Percentiles rank a stretch among this genome's conserved stretches.
These are phyloP conservation scores for Juglanconis oblonga DNA, from an alignment of 2,329 filamentous ascomycete genomes.

Conservation along the genomic window DNA sequence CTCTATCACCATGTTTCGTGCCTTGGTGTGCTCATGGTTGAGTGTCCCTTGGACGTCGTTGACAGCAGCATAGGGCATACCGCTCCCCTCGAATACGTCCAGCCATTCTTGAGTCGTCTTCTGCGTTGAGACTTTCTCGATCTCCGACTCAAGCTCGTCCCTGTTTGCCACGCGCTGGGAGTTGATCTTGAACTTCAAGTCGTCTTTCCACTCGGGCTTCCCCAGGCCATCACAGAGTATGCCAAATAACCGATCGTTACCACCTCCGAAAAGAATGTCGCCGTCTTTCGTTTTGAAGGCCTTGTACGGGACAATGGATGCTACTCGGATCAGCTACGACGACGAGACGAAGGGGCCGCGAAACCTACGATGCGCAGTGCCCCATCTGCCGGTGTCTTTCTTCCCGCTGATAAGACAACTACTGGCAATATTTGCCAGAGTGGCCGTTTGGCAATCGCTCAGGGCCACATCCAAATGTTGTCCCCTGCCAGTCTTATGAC, in stretches of 20 bases:
- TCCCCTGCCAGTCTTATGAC: conserved; percentile 71
- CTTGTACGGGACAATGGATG: conserved; percentile 95
- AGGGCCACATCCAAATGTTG: conserved; percentile 91
- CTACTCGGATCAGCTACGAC: conserved; percentile 37
- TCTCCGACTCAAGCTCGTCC: conserved; percentile 71
- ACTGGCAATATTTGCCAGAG: conserved; percentile 90
- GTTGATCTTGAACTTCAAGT: conserved; percentile 60
- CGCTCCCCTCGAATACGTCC: conserved; percentile 79
- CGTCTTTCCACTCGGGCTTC: conserved; percentile 56
- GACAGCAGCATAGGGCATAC: conserved; percentile 88
- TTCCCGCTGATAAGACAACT: conserved; percentile 86
- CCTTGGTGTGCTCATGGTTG: conserved; percentile 78
- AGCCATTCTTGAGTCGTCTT: conserved; percentile 90
- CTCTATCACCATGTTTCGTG: conserved; percentile 86
- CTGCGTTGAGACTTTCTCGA: conserved; percentile 70
- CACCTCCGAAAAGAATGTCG: conserved; percentile 68
- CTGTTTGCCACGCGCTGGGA: conserved; percentile 66
- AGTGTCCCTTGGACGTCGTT: conserved; percentile 88
- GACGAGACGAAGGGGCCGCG: background rate
- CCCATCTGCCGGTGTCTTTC: conserved; percentile 87
- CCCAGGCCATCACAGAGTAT: conserved; percentile 61
- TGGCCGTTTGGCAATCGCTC: conserved; percentile 93
- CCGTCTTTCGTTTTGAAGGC: conserved; percentile 74
- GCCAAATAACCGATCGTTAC: conserved; percentile 69
- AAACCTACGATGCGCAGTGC: conserved; percentile 82